Percentiles rank a stretch among this genome's conserved stretches.
Evolutionary conservation across 495 filamentous ascomycete genomes (phyloP).

Genomic region (Massariosphaeria phaeospora): DNA sequence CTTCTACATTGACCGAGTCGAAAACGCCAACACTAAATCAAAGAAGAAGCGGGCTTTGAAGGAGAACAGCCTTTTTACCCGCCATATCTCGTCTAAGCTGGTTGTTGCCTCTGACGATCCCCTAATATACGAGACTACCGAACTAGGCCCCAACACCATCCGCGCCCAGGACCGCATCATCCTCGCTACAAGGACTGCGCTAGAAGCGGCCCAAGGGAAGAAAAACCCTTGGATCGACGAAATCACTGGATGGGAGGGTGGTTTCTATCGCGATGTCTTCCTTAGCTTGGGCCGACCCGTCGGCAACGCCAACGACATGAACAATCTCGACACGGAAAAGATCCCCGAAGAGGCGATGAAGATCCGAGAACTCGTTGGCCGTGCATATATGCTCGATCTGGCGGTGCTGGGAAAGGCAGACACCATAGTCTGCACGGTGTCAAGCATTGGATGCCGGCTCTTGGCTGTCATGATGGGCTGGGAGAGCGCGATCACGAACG

Average conservation of each 20-base stretch:
- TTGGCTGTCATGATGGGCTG: constrained; percentile 77
- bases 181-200: constrained; percentile 54
- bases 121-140: constrained; percentile 54
- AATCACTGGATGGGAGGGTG: constrained; percentile 67
- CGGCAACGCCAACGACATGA: constrained; percentile 33
- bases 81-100: constrained; percentile 39
- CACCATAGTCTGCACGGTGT: constrained; percentile 61
- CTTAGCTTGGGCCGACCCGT: constrained; percentile 54
- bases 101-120: constrained; percentile 70
- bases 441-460: constrained; percentile 59
- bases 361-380: constrained; percentile 60
- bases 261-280: constrained; percentile 66
- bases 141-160: constrained; percentile 45
- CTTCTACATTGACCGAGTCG: constrained; percentile 31
- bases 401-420: constrained; percentile 61
- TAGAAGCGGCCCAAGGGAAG: constrained; percentile 38
- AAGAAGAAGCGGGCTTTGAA: constrained; percentile 12
- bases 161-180: constrained; percentile 62
- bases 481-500: constrained; percentile 55
- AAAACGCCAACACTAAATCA: constrained; percentile 16
- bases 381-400: constrained; percentile 68
- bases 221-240: constrained; percentile 59
- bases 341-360: constrained; percentile 51
- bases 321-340: constrained; percentile 14
- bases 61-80: not conserved